Evolutionary conservation across 805 yeast genomes (phyloP), one percentile per base, ranked within the genome.

Genomic region (Pichia nakasei): DNA sequence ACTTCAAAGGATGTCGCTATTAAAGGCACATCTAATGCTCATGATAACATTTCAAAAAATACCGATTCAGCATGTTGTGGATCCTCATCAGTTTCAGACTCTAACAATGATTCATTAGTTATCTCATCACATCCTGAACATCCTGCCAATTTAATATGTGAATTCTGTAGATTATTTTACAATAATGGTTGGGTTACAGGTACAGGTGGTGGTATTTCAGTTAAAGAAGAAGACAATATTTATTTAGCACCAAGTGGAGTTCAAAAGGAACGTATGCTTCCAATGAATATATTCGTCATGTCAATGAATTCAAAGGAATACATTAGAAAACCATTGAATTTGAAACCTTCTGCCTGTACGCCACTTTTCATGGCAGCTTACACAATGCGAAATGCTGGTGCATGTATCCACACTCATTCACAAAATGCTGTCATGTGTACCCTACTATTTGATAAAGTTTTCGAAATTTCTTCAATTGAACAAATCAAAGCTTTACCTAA

Each of bases 201-300:
- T 3, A 91, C 97, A 1, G 97, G 96, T 3, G 97, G 97, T 27
- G 97, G 97, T 3, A 82, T 91, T 54, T 83, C 95, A 27, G 82
- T 89, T 40, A 65, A 81, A 43, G 70, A 73, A 2, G 73, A 70
- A 1, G 70, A 77, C 48, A 55, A 66, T 19, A 76, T 85, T 17
- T 89, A 73, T 60, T 72, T 89, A 35, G 94, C 97, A 0, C 97
- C 97, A 5, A 84, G 95, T n/a, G 97, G 97, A 1, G 95, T 89
- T 9, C 96, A 89, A 59, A 89, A 89, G 65, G 97, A 89, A 60
- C 69, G 88, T 48, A 80, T 89, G 77, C 64, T 72, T 35, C 95
- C 95, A 4, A 72, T 74, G 49, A 86, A 91, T 58, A 73, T 89
- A 77, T 86, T 86, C 60, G 86, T 86, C 13, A 77, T 80, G 66